These are phyloP conservation scores for Rhizophora apiculata DNA, from an alignment of 345 rosid genomes.

Conservation along the genomic window DNA sequence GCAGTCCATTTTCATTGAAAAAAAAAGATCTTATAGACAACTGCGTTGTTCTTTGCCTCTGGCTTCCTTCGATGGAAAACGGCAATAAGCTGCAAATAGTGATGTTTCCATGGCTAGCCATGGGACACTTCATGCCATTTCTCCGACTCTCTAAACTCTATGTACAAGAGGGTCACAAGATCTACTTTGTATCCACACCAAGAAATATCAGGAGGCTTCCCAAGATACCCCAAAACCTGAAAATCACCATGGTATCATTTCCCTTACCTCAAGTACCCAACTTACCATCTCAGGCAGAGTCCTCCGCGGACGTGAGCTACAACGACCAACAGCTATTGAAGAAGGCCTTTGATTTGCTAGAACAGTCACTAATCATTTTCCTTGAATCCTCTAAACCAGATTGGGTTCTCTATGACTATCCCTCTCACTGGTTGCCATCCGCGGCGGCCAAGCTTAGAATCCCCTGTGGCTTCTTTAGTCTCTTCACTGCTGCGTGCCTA, in stretches of 20 bases:
- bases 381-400: constrained; percentile 31
- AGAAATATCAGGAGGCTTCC: constrained; percentile 14
- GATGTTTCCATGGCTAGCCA: constrained; percentile 33
- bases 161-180: constrained; percentile 22
- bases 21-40: too few species aligned
- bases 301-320: constrained; percentile 33
- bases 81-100: constrained; percentile 10
- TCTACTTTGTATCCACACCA: constrained; percentile 25
- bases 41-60: too few species aligned
- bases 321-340: constrained; percentile 29
- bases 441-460: constrained; percentile 24
- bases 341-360: constrained; percentile 35
- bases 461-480: constrained; percentile 24
- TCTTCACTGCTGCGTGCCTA: constrained; percentile 18
- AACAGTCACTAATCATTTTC: constrained; percentile 22
- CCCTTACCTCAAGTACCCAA: constrained; percentile 26
- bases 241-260: constrained; percentile 25
- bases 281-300: constrained; percentile 36
- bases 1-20: too few species aligned
- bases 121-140: constrained; percentile 28
- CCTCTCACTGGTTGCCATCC: constrained; percentile 42
- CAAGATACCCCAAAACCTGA: constrained; percentile 6
- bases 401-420: constrained; percentile 41
- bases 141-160: constrained; percentile 20
- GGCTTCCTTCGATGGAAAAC: constrained; percentile 7